Base-by-base conservation (phyloP, 2,329 filamentous ascomycete species). In the Monilinia fructigena region DNA sequence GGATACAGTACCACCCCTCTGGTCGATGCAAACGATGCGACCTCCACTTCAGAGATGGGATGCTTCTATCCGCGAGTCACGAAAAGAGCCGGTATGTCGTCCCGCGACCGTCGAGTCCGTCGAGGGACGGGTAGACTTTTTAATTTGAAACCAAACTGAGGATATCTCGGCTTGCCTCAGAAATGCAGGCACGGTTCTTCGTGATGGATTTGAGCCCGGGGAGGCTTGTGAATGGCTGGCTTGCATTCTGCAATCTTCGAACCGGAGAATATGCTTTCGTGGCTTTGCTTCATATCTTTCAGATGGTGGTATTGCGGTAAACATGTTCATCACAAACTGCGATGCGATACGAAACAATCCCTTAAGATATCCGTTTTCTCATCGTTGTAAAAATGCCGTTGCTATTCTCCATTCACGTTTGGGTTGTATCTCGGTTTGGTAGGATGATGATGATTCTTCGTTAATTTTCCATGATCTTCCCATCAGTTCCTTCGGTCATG, bases 141-240 rank as follows among this genome's bases (percentile, higher is more conserved):
- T 59, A 56, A 72, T 23, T 35, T 73, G 72, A 73, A 73, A 73
- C 72, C 59, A 55, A 47, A 65, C 70, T 73, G 71, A 71, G 71
- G 70, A 67, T 55, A 66, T 59, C 68, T 72, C 69, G 70, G 67
- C 66, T 69, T 70, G 70, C 69, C 63, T 72, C 70, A 70, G 67
- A 68, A 61, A 60, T 65, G 42, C 45, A 52, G 54, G 35, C 42
- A 42, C 54, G n/a, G n/a, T 14, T 62, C 28, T 52, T 31, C 50
- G n/a, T 42, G 35, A 65, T 40, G 63, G 14, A 54, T 47, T 20
- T 26, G 20, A 54, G 50, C 60, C 35, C 35, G 55, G 50, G 31
- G 48, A 42, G 40, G 42, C 26, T 5, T 50, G 55, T 53, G 31
- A 60, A 23, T 59, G 45, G 35, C 54, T 18, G 35, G 31, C 42